Percentiles rank a stretch among this genome's conserved stretches.
phyloP scores from a whole-genome alignment of 2,329 filamentous ascomycete species.

The Canariomyces notabilis region DNA sequence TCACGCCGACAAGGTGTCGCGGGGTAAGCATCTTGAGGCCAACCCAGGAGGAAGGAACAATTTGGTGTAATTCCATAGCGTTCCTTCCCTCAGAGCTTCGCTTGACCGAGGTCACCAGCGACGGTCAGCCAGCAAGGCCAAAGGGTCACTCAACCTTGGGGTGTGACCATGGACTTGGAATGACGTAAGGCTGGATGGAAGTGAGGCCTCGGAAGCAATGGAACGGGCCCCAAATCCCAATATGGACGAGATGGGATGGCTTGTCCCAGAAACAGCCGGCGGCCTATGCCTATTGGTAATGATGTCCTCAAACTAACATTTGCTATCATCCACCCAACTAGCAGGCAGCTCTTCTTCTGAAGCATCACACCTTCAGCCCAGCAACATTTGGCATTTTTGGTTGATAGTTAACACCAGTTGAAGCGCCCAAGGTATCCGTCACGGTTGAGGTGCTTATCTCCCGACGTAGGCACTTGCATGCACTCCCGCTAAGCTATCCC shows the following conservation, averaged over 20 bases:
- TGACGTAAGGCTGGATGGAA: slow-evolving; percentile 11
- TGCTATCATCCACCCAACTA: too few species aligned
- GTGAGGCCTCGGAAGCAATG: not conserved
- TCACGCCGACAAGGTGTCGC: not conserved
- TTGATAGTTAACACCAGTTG: too few species aligned
- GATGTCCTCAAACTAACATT: too few species aligned
- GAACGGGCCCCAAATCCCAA: too few species aligned
- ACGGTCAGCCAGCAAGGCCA: slow-evolving; percentile 3
- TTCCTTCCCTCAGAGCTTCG: not conserved
- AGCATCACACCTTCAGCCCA: not conserved
- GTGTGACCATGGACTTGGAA: slow-evolving; percentile 7
- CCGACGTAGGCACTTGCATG: slow-evolving; percentile 1
- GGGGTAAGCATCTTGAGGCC: not conserved
- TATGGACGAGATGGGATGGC: too few species aligned
- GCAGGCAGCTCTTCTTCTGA: not conserved
- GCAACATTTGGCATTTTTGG: slow-evolving; percentile 4
- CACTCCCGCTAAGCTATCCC: too few species aligned
- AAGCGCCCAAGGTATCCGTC: too few species aligned
- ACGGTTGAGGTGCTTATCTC: slow-evolving; percentile 15
- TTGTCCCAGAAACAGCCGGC: too few species aligned
- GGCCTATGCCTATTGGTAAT: too few species aligned
- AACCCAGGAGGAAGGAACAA: not conserved
- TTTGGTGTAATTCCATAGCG: not conserved
- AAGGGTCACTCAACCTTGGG: slow-evolving; percentile 6
- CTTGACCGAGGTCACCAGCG: slow-evolving; percentile 10